Conservation (phyloP, 169 alveolate species). For the Theileria orientalis region DNA sequence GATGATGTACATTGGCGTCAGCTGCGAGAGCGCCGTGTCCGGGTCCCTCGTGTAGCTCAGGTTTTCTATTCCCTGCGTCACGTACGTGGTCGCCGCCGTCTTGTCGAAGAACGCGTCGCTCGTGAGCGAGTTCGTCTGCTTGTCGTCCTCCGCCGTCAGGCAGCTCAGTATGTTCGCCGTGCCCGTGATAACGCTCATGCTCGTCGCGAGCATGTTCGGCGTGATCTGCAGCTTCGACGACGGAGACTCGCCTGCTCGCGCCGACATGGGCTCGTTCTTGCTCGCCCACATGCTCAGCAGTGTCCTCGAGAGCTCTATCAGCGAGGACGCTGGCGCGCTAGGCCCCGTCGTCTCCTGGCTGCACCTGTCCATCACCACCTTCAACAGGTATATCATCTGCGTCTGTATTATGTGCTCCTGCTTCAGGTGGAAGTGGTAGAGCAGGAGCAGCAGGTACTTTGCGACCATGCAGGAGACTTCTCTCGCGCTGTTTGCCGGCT, state of each 20-base stretch:
- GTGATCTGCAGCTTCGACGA: not conserved
- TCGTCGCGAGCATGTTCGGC: not conserved
- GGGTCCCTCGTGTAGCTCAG: constrained; percentile 20
- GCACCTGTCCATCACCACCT: constrained; percentile 63
- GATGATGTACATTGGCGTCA: constrained; percentile 44
- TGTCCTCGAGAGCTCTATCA: constrained; percentile 18
- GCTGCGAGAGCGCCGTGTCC: not conserved
- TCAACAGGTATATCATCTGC: constrained; percentile 55
- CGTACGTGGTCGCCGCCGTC: not conserved
- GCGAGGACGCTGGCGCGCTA: constrained; percentile 25
- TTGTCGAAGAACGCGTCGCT: not conserved
- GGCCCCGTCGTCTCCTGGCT: constrained; percentile 37
- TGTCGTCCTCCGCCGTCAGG: not conserved
- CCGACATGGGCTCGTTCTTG: not conserved
- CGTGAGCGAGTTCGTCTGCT: not conserved
- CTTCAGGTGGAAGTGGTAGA: constrained; percentile 62
- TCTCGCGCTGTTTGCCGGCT: constrained; percentile 60
- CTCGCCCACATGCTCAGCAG: not conserved
- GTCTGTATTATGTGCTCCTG: constrained; percentile 60
- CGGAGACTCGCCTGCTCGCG: no score
- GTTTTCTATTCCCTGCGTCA: constrained; percentile 10
- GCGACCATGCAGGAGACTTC: constrained; percentile 65
- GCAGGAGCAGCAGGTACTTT: constrained; percentile 35
- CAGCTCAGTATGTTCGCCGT: not conserved
- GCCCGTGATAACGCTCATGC: not conserved